Evolutionary conservation across 2,329 filamentous ascomycete genomes (phyloP), one percentile per base, ranked within the genome.

Genomic region (Chaetomiaceae sp.): DNA sequence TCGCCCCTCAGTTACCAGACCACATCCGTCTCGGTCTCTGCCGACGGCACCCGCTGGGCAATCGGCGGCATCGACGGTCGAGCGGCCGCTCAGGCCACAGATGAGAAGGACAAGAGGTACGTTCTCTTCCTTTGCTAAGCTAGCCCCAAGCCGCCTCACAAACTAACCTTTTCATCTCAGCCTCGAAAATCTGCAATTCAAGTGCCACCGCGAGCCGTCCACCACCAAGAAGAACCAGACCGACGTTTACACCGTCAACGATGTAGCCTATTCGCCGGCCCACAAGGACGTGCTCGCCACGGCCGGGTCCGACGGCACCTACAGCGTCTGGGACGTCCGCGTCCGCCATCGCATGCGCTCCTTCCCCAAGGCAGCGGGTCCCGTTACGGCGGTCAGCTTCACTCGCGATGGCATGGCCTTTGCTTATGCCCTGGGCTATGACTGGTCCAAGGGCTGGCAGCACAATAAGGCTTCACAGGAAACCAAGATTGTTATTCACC

Each of bases 391-490:
- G 6, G 81, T 80, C 0, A 77, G 74, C 25, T 88, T 88, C 72
- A 82, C 78, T 63, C 72, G 74, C 34, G 78, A 75, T 56, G 85
- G 85, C 40, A 79, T 66, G 44, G 71, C 78, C 47, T 77, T 80
- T 61, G 78, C 77, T 2, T 81, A 81, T 58, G 84, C 84, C 1
- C 75, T 86, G 34, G 84, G 82, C 64, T 89, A 89, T 65, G 85
- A 89, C 64, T 89, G 85, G 85, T 83, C 81, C 64, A 84, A 84
- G 67, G 85, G 85, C 2, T 84, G 80, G 65, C 51, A 48, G 3
- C 58, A 55, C 9, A 67, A 67, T 46, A 34, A 25, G 14, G 34
- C 27, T 4, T 40, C 18, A 8, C 18, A 20, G 11, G 46, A 55
- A 42, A 66, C 50, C 4, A 60, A 55, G 60, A 53, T 70, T 44